Conservation (phyloP, 108 stramenopile genomes). For the Ochromonas danica region DNA sequence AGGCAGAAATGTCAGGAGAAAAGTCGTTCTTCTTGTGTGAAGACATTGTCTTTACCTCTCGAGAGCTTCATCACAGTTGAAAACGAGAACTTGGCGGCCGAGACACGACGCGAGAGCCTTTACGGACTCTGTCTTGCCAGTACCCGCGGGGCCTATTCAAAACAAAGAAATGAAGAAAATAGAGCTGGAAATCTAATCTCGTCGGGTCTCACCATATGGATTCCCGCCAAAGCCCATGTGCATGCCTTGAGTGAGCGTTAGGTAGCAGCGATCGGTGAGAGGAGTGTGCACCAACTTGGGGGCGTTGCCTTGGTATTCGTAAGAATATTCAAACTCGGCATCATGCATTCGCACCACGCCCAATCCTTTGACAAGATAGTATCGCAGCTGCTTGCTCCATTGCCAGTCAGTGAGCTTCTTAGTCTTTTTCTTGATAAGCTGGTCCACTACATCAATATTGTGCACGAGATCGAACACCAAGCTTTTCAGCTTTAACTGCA, state of each 20-base stretch:
- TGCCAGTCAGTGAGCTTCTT: slow-evolving; percentile 46
- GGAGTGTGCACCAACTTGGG: slow-evolving; percentile 67
- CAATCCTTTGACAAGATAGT: slow-evolving; percentile 40
- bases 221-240: slow-evolving; percentile 45
- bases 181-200: no score
- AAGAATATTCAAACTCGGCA: slow-evolving; percentile 60
- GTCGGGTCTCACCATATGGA: not conserved
- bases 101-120: slow-evolving; percentile 63
- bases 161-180: no score
- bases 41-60: not conserved
- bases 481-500: slow-evolving; percentile 64
- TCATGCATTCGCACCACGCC: slow-evolving; percentile 45
- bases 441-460: slow-evolving; percentile 58
- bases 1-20: no score
- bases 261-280: slow-evolving; percentile 66
- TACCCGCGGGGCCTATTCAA: slow-evolving; percentile 70
- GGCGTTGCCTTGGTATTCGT: slow-evolving; percentile 68
- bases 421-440: slow-evolving; percentile 38
- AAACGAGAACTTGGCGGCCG: slow-evolving; percentile 66
- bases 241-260: slow-evolving; percentile 67
- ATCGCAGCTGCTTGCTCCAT: slow-evolving; percentile 68
- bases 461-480: slow-evolving; percentile 65
- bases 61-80: slow-evolving; percentile 66
- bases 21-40: no score
- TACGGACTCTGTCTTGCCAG: slow-evolving; percentile 68